These are phyloP conservation scores for Platanus orientalis DNA, from an alignment of 164 flowering plant species.

Conservation along the genomic window DNA sequence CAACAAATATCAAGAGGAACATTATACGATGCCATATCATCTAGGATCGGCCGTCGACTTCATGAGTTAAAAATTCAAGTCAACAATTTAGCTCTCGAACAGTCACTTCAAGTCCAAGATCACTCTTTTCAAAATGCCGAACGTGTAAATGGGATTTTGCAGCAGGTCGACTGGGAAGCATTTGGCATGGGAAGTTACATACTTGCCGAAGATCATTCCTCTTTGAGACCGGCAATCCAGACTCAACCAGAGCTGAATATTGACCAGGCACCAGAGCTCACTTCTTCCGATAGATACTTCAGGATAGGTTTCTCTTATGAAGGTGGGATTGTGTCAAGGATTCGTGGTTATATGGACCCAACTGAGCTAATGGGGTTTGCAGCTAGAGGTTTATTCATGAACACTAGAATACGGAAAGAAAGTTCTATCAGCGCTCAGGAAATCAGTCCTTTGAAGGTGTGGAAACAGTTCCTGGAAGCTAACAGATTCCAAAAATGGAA, in stretches of 20 bases:
- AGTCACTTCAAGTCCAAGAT: slow-evolving; percentile 22
- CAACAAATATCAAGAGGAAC: slow-evolving; percentile 44
- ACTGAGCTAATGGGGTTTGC: slow-evolving; percentile 74
- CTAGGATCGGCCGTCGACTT: slow-evolving; percentile 60
- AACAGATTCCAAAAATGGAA: slow-evolving; percentile 34
- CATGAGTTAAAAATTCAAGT: slow-evolving; percentile 63
- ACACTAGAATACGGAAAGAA: slow-evolving; percentile 17
- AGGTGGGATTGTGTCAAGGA: slow-evolving; percentile 56
- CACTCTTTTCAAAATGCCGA: slow-evolving; percentile 18
- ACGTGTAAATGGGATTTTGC: slow-evolving; percentile 50
- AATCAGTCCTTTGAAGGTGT: slow-evolving; percentile 53
- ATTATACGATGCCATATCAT: slow-evolving; percentile 69
- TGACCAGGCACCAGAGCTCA: slow-evolving; percentile 13
- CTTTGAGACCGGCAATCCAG: slow-evolving; percentile 9
- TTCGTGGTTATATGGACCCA: slow-evolving; percentile 53
- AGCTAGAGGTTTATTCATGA: slow-evolving; percentile 63
- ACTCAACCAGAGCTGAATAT: slow-evolving; percentile 9
- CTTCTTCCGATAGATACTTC: slow-evolving; percentile 21
- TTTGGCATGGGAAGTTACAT: slow-evolving; percentile 51
- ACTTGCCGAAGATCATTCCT: slow-evolving; percentile 18
- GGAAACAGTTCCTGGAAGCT: slow-evolving; percentile 69
- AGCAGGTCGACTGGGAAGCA: slow-evolving; percentile 85
- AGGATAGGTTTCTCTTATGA: slow-evolving; percentile 32
- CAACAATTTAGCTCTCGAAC: slow-evolving; percentile 57
- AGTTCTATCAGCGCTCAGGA: slow-evolving; percentile 5